Percentiles rank a stretch among this genome's conserved stretches.
These are phyloP conservation scores for Globisporangium echinulatum DNA, from an alignment of 352 stramenopile genomes.

Conservation along the genomic window DNA sequence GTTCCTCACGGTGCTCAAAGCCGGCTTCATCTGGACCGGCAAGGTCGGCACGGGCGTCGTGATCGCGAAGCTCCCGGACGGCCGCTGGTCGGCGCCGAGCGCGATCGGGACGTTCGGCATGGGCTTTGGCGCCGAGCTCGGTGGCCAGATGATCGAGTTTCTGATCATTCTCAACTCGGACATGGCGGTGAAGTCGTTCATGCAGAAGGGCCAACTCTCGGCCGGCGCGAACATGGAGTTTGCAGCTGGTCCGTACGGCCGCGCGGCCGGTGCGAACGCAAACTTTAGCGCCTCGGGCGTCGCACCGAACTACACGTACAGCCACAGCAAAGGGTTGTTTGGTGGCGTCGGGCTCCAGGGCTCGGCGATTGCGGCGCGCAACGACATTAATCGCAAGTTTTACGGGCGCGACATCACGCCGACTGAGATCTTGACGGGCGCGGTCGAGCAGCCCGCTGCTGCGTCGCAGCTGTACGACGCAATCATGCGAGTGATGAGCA, in stretches of 20 bases:
- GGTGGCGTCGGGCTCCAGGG: slow-evolving; percentile 77
- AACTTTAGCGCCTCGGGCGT: slow-evolving; percentile 73
- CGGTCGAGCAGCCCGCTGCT: slow-evolving; percentile 74
- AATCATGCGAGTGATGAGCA: slow-evolving; percentile 66
- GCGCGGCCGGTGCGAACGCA: slow-evolving; percentile 64
- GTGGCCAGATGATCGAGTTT: slow-evolving; percentile 81
- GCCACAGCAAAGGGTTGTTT: slow-evolving; percentile 82
- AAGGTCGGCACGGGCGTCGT: slow-evolving; percentile 90
- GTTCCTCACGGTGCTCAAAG: slow-evolving; percentile 91
- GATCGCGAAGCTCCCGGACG: slow-evolving; percentile 90
- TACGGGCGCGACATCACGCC: slow-evolving; percentile 84
- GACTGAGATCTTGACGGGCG: slow-evolving; percentile 77
- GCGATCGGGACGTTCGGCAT: slow-evolving; percentile 91
- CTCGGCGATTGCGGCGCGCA: slow-evolving; percentile 68
- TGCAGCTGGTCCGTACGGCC: slow-evolving; percentile 71
- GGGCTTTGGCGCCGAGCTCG: slow-evolving; percentile 74
- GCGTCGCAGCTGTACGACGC: slow-evolving; percentile 78
- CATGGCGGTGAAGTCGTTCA: slow-evolving; percentile 87
- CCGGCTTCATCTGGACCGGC: slow-evolving; percentile 80
- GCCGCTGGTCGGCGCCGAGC: slow-evolving; percentile 92
- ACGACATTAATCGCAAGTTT: slow-evolving; percentile 85
- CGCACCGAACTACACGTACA: slow-evolving; percentile 86
- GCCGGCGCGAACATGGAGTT: slow-evolving; percentile 80
- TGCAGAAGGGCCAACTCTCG: slow-evolving; percentile 81
- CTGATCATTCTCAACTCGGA: slow-evolving; percentile 94